Evolutionary conservation across 306 rosid genomes (phyloP).

Genomic region (Pueraria montana): DNA sequence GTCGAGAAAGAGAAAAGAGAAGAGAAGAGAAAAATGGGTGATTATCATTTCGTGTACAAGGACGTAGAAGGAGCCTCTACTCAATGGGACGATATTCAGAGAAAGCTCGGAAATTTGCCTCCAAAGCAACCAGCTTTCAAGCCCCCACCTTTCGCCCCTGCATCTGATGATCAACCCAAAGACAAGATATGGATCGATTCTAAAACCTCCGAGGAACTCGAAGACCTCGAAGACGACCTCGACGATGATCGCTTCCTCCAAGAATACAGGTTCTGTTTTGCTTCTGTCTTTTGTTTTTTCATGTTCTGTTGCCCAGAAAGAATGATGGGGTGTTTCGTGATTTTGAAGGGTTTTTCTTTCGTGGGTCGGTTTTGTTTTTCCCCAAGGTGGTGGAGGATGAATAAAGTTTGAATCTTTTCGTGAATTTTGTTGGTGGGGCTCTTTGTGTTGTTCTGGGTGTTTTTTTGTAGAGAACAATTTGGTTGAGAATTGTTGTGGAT

Average conservation of each 20-base stretch:
- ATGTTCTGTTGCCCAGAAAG: background rate
- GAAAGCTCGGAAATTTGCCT: constrained; percentile 89
- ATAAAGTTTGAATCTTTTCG: background rate
- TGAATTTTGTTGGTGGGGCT: background rate
- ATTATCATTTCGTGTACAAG: constrained; percentile 88
- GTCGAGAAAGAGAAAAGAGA: background rate
- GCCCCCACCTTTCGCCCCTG: constrained; percentile 82
- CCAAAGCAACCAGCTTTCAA: constrained; percentile 77
- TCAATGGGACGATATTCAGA: constrained; percentile 95
- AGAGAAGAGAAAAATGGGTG: constrained; percentile 65
- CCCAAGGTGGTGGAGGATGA: background rate
- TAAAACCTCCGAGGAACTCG: constrained; percentile 80
- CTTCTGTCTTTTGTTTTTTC: too few species aligned
- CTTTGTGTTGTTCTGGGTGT: background rate
- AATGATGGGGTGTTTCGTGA: background rate
- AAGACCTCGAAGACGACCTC: constrained; percentile 86
- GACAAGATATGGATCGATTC: constrained; percentile 85
- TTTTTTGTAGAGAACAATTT: background rate
- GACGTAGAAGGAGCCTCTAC: constrained; percentile 95
- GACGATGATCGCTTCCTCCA: constrained; percentile 89
- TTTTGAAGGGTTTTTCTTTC: background rate
- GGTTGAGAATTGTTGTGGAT: background rate
- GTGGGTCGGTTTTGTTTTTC: background rate
- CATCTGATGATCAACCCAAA: constrained; percentile 68
- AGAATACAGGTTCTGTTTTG: constrained; percentile 71